These are phyloP conservation scores for Vairimorpha ceranae DNA, from an alignment of 371 early-diverging fungal genomes.

Conservation along the genomic window DNA sequence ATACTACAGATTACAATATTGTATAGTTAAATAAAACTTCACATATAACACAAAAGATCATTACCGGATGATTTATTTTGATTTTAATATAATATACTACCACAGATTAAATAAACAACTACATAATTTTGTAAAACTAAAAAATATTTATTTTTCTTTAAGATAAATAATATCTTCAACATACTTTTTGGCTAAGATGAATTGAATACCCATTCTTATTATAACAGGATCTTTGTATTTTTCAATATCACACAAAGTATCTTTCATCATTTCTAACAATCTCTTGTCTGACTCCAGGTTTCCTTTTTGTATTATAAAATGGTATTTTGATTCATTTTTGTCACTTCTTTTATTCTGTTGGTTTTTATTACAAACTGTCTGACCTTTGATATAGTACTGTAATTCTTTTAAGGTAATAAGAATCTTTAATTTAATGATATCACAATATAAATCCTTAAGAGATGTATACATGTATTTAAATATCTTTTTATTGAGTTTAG, in stretches of 20 bases:
- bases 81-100: no score
- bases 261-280: conserved; percentile 32
- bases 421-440: neutral
- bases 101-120: no score
- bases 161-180: conserved; percentile 39
- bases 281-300: conserved; percentile 32
- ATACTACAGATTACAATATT: no score
- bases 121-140: no score
- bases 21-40: no score
- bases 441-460: neutral
- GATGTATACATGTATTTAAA: neutral
- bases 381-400: neutral
- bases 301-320: conserved; percentile 33
- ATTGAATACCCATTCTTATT: conserved; percentile 40
- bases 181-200: conserved; percentile 39
- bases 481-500: neutral
- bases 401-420: neutral
- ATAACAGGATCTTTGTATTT: conserved; percentile 28
- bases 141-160: no score
- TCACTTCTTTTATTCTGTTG: neutral
- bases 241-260: conserved; percentile 27
- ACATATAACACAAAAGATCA: no score
- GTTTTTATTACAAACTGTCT: neutral
- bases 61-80: no score
- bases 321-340: neutral